A percentile compares a stretch with the other conserved stretches of the same genome.
phyloP scores from a whole-genome alignment of 2,329 filamentous ascomycete genomes.

The Thermothelomyces thermophilus region DNA sequence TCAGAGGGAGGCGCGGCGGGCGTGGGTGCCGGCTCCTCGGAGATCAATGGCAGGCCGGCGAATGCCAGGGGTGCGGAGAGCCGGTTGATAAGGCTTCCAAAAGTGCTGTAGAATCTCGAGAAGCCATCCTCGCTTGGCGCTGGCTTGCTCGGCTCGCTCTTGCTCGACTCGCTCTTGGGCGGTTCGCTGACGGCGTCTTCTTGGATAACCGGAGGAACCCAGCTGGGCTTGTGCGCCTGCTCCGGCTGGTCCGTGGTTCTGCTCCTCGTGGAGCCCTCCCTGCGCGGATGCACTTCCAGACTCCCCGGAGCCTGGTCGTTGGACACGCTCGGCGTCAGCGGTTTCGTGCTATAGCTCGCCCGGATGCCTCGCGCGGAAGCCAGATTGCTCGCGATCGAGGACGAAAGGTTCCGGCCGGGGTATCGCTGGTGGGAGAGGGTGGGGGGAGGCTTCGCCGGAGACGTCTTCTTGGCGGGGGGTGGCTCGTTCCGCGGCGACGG shows the following conservation, averaged over 20 bases:
- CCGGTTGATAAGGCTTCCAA: slow-evolving; percentile 80
- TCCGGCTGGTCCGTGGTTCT: slow-evolving; percentile 44
- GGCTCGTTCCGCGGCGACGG: slow-evolving; percentile 14
- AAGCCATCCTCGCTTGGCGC: slow-evolving; percentile 66
- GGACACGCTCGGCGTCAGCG: slow-evolving; percentile 65
- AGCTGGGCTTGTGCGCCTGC: slow-evolving; percentile 45
- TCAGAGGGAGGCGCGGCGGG: slow-evolving; percentile 34
- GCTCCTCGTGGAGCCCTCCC: slow-evolving; percentile 46
- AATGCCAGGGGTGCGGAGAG: slow-evolving; percentile 89
- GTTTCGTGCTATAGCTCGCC: slow-evolving; percentile 56
- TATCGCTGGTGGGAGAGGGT: slow-evolving; percentile 40
- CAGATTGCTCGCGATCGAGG: slow-evolving; percentile 82
- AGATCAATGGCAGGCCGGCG: slow-evolving; percentile 74
- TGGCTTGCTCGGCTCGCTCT: slow-evolving; percentile 20
- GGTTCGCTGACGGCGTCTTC: slow-evolving; percentile 19
- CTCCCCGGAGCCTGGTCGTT: slow-evolving; percentile 67
- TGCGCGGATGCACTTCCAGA: slow-evolving; percentile 51
- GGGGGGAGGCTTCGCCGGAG: slow-evolving; percentile 29
- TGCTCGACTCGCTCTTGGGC: slow-evolving; percentile 23
- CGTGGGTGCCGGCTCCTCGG: slow-evolving; percentile 38
- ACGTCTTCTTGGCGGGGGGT: slow-evolving; percentile 15
- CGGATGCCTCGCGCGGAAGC: slow-evolving; percentile 79
- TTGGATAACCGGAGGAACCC: slow-evolving; percentile 41
- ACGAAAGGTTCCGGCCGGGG: slow-evolving; percentile 62
- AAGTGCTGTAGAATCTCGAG: slow-evolving; percentile 83